phyloP scores from a whole-genome alignment of 2,329 filamentous ascomycete species.

The Ascochyta koolunga region DNA sequence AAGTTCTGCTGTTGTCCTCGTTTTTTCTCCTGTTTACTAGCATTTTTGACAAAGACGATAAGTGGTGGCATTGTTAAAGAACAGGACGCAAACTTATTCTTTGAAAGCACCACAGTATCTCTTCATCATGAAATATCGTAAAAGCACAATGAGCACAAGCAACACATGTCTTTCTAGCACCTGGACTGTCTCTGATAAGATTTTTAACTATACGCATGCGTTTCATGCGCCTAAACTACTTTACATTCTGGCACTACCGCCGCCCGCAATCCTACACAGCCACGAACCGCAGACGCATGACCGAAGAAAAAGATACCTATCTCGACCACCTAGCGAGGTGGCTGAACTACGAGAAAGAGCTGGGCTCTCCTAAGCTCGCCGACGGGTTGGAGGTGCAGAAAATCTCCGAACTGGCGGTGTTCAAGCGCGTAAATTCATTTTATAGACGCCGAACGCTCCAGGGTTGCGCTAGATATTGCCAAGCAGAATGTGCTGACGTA shows the following conservation, averaged over 20 bases:
- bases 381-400: background rate
- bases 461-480: background rate
- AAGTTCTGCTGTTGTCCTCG: too few relatives aligned
- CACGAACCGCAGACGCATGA: background rate
- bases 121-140: too few relatives aligned
- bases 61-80: too few relatives aligned
- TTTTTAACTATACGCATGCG: background rate
- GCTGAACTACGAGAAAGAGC: slow-evolving; percentile 2
- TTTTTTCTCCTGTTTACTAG: too few relatives aligned
- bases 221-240: background rate
- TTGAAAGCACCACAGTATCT: too few relatives aligned
- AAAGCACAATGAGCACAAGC: too few relatives aligned
- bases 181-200: background rate
- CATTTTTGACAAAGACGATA: too few relatives aligned
- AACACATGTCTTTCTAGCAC: too few relatives aligned
- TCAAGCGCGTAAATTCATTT: background rate
- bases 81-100: too few relatives aligned
- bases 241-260: background rate
- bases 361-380: background rate
- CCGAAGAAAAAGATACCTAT: background rate
- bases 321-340: slow-evolving; percentile 1
- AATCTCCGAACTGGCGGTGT: background rate
- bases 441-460: background rate
- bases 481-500: background rate
- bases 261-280: background rate